Conservation (phyloP, 2,329 filamentous ascomycete genomes). For the Mycosphaerella arachidis region DNA sequence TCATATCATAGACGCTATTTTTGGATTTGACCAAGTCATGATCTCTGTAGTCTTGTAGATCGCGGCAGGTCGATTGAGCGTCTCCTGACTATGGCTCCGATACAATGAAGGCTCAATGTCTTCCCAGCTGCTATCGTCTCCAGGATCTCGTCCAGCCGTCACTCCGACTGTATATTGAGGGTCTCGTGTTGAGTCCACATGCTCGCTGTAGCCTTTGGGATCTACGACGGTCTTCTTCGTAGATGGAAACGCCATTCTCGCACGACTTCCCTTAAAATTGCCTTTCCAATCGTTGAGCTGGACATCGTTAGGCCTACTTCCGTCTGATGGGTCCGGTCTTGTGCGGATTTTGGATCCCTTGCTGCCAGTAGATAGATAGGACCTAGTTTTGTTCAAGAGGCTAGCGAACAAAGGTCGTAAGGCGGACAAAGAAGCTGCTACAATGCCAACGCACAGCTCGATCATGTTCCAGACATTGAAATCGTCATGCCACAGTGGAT, state of each 20-base stretch:
- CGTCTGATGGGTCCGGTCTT: conserved; percentile 7
- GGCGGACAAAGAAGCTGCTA: conserved; percentile 42
- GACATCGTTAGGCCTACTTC: conserved; percentile 2
- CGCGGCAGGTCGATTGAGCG: conserved; percentile 4
- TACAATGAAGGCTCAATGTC: conserved; percentile 2
- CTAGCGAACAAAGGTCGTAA: conserved; percentile 28
- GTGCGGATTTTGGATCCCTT: conserved; percentile 5
- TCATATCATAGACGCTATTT: not conserved
- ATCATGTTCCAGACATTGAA: conserved; percentile 46
- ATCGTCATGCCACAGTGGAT: conserved; percentile 36
- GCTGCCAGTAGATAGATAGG: conserved; percentile 7
- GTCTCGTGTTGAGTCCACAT: not conserved
- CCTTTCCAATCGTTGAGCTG: conserved; percentile 4
- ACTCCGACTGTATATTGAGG: conserved; percentile 9
- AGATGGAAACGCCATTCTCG: not conserved
- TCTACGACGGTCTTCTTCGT: conserved; percentile 2
- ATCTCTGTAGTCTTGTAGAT: conserved; percentile 11
- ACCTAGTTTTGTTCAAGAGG: conserved; percentile 16
- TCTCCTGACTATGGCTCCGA: conserved; percentile 15
- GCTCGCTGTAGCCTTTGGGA: not conserved
- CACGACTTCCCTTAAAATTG: not conserved
- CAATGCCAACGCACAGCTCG: conserved; percentile 43
- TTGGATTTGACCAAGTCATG: not conserved
- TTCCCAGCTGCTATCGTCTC: conserved; percentile 13
- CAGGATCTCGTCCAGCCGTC: conserved; percentile 7